Percentiles rank a stretch among this genome's conserved stretches.
phyloP scores from a whole-genome alignment of 345 rosid genomes.

The thale cress (Arabidopsis thaliana) region TAIR10.1 NC_003071.7:15415001-15415500 shows the following conservation, averaged over 20 bases:
- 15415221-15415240: neutral
- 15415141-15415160: too few species aligned
- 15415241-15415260: conserved; percentile 16
- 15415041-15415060: too few species aligned
- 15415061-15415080: too few species aligned
- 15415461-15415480: conserved; percentile 50
- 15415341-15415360: conserved; percentile 43
- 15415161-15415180: too few species aligned
- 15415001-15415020: too few species aligned
- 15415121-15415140: too few species aligned
- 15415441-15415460: conserved; percentile 34
- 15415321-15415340: conserved; percentile 43
- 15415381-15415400: conserved; percentile 37
- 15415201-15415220: too few species aligned
- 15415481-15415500: conserved; percentile 48
- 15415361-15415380: conserved; percentile 45
- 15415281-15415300: conserved; percentile 50
- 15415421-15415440: conserved; percentile 44
- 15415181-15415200: too few species aligned
- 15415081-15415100: too few species aligned
- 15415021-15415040: too few species aligned
- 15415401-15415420: conserved; percentile 39
- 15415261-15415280: conserved; percentile 35
- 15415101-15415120: too few species aligned
- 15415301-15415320: conserved; percentile 46